Evolutionary conservation across 2,329 filamentous ascomycete species (phyloP).

Genomic region (Tolypocladium album): DNA sequence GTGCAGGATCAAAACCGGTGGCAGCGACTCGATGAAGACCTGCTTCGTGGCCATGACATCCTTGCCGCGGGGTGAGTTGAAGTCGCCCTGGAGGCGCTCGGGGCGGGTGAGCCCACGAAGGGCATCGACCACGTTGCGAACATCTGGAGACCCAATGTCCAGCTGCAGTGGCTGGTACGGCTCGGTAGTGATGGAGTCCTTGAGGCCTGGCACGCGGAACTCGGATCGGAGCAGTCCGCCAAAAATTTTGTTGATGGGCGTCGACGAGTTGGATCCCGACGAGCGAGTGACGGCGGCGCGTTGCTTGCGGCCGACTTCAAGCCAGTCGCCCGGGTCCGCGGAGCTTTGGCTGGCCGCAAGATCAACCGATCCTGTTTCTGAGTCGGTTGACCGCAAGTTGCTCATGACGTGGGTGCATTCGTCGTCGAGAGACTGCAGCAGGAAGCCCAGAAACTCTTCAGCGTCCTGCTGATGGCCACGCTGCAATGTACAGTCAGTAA

Average conservation of each 20-base stretch:
- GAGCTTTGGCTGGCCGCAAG: conserved; percentile 15
- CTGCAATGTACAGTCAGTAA: conserved; percentile 27
- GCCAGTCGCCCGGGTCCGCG: conserved; percentile 50
- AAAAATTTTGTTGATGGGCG: conserved; percentile 89
- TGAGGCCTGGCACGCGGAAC: conserved; percentile 73
- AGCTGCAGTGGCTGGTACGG: conserved; percentile 91
- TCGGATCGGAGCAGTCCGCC: conserved; percentile 86
- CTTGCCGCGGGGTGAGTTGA: conserved; percentile 66
- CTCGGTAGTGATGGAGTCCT: conserved; percentile 84
- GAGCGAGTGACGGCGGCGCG: conserved; percentile 77
- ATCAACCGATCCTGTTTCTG: conserved; percentile 20
- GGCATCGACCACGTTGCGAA: conserved; percentile 87
- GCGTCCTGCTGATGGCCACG: conserved; percentile 96
- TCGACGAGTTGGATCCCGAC: conserved; percentile 64
- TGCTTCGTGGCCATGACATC: conserved; percentile 81
- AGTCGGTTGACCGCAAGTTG: conserved; percentile 29
- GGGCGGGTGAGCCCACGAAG: conserved; percentile 73
- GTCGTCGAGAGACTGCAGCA: conserved; percentile 86
- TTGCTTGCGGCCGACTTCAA: conserved; percentile 89
- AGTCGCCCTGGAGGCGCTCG: conserved; percentile 78
- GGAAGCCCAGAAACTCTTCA: conserved; percentile 89
- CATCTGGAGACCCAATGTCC: conserved; percentile 78
- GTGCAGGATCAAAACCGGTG: conserved; percentile 86
- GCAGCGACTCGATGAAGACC: conserved; percentile 83
- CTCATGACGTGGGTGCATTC: conserved; percentile 72